phyloP scores from a whole-genome alignment of 257 asterid species.

The Rhazya stricta region DNA sequence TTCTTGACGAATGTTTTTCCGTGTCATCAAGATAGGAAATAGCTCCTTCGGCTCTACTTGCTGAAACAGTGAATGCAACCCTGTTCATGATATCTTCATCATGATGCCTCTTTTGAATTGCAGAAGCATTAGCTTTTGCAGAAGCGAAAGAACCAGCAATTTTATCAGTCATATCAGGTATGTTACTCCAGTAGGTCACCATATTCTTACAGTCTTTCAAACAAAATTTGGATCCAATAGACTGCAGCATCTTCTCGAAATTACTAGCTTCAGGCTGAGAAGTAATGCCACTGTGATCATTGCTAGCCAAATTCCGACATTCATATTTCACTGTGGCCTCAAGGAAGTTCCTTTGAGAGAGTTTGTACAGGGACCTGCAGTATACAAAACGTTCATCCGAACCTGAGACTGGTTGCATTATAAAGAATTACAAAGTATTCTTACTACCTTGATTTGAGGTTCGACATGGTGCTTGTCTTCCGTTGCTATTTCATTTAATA shows the following conservation, averaged over 20 bases:
- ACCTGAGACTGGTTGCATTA: background rate
- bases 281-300: background rate
- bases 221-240: background rate
- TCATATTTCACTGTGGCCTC: background rate
- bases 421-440: background rate
- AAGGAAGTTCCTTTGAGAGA: background rate
- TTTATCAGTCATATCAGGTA: background rate
- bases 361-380: background rate
- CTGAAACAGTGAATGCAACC: background rate
- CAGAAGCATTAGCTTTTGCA: background rate
- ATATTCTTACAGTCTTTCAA: background rate
- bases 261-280: background rate
- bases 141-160: background rate
- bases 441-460: background rate
- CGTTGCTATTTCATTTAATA: slow-evolving; percentile 20
- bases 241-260: slow-evolving; percentile 6
- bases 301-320: background rate
- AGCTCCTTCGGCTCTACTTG: background rate
- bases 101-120: background rate
- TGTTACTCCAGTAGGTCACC: background rate
- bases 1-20: background rate
- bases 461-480: background rate
- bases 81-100: background rate
- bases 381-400: background rate
- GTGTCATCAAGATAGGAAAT: background rate